Conservation (phyloP, 1,284 basidiomycete species). For the Amylostereum chailletii region DNA sequence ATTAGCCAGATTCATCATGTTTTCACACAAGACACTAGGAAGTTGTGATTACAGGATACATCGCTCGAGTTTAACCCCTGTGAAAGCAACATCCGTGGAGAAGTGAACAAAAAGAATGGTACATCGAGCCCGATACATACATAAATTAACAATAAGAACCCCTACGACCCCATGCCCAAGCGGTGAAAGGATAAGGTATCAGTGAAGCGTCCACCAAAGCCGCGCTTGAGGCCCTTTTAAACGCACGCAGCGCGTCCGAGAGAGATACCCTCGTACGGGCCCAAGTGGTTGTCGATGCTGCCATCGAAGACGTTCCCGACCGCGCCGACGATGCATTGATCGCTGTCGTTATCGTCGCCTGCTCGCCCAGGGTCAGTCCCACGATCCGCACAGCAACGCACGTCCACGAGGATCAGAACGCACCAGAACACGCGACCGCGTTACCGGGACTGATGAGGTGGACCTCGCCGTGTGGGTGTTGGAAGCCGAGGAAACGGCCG, state of each 20-base stretch:
- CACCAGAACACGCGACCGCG: constrained; percentile 23
- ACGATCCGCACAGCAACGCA: constrained; percentile 13
- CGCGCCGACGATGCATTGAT: constrained; percentile 13
- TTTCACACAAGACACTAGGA: too few species aligned
- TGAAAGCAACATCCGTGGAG: too few species aligned
- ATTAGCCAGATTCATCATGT: too few species aligned
- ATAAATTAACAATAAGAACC: neutral
- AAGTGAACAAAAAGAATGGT: neutral
- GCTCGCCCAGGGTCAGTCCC: constrained; percentile 7
- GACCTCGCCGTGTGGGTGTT: constrained; percentile 27
- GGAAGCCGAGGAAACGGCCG: constrained; percentile 29
- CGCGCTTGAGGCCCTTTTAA: too few species aligned
- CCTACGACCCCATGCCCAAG: too few species aligned
- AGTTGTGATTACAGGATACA: too few species aligned
- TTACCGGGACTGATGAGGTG: constrained; percentile 23
- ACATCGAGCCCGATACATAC: neutral
- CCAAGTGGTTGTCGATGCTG: constrained; percentile 15
- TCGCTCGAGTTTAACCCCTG: too few species aligned
- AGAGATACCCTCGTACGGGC: constrained; percentile 16
- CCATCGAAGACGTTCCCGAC: constrained; percentile 16
- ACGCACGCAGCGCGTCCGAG: constrained; percentile 8
- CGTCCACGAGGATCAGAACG: neutral
- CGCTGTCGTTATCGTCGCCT: neutral
- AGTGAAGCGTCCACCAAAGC: neutral
- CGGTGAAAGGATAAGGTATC: too few species aligned